These are phyloP conservation scores for Phycomyces nitens DNA, from an alignment of 192 early-diverging fungal genomes.

Conservation along the genomic window DNA sequence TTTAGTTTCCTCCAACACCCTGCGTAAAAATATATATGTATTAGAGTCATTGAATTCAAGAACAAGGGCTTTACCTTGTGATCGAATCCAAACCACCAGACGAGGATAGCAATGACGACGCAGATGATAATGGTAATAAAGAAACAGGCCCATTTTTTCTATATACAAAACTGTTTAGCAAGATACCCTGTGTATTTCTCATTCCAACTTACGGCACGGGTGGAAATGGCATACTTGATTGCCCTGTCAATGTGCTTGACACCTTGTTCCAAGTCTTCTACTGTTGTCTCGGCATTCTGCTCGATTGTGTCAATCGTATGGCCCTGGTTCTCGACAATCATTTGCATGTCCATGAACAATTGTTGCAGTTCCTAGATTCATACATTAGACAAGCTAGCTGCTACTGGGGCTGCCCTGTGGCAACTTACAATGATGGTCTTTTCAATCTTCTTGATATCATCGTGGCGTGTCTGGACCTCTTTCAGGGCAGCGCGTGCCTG, in stretches of 20 bases:
- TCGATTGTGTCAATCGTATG: constrained; percentile 69
- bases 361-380: constrained; percentile 72
- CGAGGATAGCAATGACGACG: constrained; percentile 38
- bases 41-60: no score
- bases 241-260: constrained; percentile 20
- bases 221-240: constrained; percentile 28
- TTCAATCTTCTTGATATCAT: constrained; percentile 84
- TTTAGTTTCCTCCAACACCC: no score
- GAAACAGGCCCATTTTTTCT: constrained; percentile 45
- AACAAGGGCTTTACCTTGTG: constrained; percentile 9
- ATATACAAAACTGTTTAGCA: no score
- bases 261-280: constrained; percentile 26
- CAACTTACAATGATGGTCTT: constrained; percentile 75
- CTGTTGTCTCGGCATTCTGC: constrained; percentile 41
- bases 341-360: constrained; percentile 85
- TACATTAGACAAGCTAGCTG: no score
- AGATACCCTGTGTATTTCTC: no score
- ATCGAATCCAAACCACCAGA: constrained; percentile 40
- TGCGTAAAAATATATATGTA: no score
- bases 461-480: constrained; percentile 83
- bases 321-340: constrained; percentile 75
- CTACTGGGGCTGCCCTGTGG: no score
- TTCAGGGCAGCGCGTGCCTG: constrained; percentile 71
- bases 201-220: constrained; percentile 28
- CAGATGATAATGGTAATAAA: constrained; percentile 27